Evolutionary conservation across 2,329 filamentous ascomycete genomes (phyloP).

Genomic region (Aspergillus tanneri): DNA sequence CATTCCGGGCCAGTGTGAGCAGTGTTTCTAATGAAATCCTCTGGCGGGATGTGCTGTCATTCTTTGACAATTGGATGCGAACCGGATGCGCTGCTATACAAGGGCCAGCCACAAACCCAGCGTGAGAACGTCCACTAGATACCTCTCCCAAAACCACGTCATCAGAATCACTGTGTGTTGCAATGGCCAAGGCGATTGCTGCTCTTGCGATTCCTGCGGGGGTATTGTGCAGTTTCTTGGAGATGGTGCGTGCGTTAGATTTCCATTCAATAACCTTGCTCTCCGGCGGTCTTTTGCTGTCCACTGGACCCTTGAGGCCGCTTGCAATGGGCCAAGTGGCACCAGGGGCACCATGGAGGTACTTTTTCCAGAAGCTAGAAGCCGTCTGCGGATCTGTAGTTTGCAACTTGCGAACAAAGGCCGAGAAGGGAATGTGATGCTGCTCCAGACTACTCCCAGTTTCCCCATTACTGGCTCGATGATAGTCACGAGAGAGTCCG

Average conservation of each 20-base stretch:
- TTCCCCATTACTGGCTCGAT: not conserved
- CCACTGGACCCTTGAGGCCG: not conserved
- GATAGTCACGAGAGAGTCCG: not conserved
- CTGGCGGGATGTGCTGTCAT: not conserved
- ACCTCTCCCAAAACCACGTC: constrained; percentile 7
- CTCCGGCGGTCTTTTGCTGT: not conserved
- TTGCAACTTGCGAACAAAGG: constrained; percentile 6
- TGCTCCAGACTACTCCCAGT: no score
- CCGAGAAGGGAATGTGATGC: constrained; percentile 1
- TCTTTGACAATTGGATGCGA: not conserved
- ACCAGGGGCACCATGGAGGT: not conserved
- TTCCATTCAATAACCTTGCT: not conserved
- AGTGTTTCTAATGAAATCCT: not conserved
- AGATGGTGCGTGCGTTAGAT: not conserved
- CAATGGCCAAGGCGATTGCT: constrained; percentile 4
- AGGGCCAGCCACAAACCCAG: constrained; percentile 6
- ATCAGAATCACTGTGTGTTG: not conserved
- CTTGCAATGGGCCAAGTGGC: constrained; percentile 1
- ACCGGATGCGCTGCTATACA: constrained; percentile 11
- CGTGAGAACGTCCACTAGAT: not conserved
- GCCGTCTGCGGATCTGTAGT: not conserved
- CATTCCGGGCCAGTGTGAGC: not conserved
- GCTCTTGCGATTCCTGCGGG: constrained; percentile 6
- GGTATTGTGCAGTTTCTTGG: not conserved
- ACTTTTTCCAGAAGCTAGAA: constrained; percentile 4